Evolutionary conservation across 78 protist species (phyloP).

Genomic region (Monocercomonoides exilis): DNA sequence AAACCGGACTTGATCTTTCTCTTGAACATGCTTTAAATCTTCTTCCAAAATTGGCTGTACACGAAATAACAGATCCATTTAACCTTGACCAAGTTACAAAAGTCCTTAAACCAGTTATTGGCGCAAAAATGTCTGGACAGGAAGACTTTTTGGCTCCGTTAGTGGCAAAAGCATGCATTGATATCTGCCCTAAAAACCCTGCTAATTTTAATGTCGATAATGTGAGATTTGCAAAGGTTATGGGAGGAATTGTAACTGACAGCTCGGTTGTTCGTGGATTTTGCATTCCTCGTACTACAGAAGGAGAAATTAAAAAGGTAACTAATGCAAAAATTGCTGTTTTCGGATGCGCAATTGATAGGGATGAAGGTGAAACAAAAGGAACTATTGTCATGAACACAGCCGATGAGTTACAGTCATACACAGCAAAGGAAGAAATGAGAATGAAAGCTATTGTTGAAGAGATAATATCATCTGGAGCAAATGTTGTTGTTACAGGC

Average conservation of each 20-base stretch:
- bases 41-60: not conserved
- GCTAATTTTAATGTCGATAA: constrained; percentile 27
- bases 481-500: constrained; percentile 10
- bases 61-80: not conserved
- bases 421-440: constrained; percentile 21
- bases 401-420: constrained; percentile 23
- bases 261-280: constrained; percentile 22
- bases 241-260: constrained; percentile 21
- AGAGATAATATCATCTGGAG: not conserved
- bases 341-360: constrained; percentile 15
- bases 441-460: not conserved
- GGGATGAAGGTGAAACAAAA: constrained; percentile 23
- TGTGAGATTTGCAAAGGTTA: constrained; percentile 22
- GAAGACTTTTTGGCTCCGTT: constrained; percentile 10
- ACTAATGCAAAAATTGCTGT: constrained; percentile 13
- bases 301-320: not conserved
- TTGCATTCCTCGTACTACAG: not conserved
- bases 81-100: constrained; percentile 4
- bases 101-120: not conserved
- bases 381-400: constrained; percentile 13
- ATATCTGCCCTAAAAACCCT: constrained; percentile 11
- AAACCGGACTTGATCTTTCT: constrained; percentile 22
- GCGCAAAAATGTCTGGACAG: constrained; percentile 1
- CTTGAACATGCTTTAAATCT: not conserved
- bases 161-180: constrained; percentile 7